phyloP scores from a whole-genome alignment of 2,329 filamentous ascomycete species.

The Zasmidium cellare region DNA sequence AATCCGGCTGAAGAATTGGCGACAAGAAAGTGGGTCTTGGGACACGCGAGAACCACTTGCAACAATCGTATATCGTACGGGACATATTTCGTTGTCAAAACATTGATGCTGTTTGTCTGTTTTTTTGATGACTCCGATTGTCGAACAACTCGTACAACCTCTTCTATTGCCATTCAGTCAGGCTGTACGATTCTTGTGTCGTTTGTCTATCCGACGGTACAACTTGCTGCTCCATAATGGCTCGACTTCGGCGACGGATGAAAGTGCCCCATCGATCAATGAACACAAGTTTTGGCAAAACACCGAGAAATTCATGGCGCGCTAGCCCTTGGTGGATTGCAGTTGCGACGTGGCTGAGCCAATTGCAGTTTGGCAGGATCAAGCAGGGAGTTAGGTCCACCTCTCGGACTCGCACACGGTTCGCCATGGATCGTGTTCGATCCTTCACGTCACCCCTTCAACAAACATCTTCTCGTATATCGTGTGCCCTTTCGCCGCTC shows the following conservation, averaged over 20 bases:
- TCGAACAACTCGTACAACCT: no score
- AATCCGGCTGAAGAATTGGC: background rate
- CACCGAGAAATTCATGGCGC: background rate
- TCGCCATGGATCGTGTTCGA: background rate
- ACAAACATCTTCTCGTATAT: slow-evolving; percentile 9
- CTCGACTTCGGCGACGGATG: background rate
- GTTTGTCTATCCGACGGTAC: background rate
- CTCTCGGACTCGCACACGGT: background rate
- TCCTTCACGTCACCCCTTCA: background rate
- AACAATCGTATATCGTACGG: background rate
- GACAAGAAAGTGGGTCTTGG: background rate
- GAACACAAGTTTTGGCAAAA: background rate
- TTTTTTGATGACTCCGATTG: background rate
- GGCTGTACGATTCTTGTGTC: no score
- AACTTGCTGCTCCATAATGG: background rate
- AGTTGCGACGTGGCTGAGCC: background rate
- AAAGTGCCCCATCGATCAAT: background rate
- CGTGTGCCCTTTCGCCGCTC: slow-evolving; percentile 4
- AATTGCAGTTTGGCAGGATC: background rate
- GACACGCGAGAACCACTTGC: background rate
- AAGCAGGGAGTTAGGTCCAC: background rate
- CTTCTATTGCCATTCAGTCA: no score
- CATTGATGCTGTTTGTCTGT: background rate
- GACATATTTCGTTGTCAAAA: background rate
- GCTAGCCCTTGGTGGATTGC: background rate